Evolutionary conservation across 495 filamentous ascomycete species (phyloP).

Genomic region (Staphylotrichum tortipilum): DNA sequence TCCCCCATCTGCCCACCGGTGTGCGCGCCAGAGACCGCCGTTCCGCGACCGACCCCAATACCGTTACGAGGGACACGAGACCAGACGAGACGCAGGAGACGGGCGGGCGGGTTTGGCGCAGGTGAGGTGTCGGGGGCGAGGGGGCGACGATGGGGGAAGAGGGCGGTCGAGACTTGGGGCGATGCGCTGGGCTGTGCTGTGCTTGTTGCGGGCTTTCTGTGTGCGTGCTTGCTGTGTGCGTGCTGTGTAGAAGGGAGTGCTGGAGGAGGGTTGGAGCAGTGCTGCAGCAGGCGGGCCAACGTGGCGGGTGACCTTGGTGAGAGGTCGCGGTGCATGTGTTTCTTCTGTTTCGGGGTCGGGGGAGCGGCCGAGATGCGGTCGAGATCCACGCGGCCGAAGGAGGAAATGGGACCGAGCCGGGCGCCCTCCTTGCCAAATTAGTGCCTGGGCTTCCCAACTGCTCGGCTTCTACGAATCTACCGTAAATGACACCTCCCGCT

Average conservation of each 20-base stretch:
- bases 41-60: conserved; percentile 2
- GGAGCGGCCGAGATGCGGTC: no score
- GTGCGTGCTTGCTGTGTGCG: no score
- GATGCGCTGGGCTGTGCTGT: no score
- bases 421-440: conserved; percentile 5
- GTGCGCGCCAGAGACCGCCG: conserved; percentile 10
- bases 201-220: no score
- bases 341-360: conserved; percentile 7
- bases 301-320: background rate
- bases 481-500: background rate
- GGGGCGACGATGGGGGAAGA: conserved; percentile 1
- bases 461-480: conserved; percentile 1
- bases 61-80: background rate
- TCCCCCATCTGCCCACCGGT: conserved; percentile 26
- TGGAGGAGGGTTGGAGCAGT: no score
- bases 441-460: background rate
- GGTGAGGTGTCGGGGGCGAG: no score
- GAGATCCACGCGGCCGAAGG: background rate
- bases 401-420: conserved; percentile 2
- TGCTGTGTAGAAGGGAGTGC: no score
- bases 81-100: conserved; percentile 2
- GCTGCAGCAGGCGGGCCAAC: no score
- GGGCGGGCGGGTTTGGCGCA: background rate
- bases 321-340: conserved; percentile 7
- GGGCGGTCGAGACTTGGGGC: no score